Percentiles rank a stretch among this genome's conserved stretches.
phyloP scores from a whole-genome alignment of 495 filamentous ascomycete species.

The Bacidia rubella region DNA sequence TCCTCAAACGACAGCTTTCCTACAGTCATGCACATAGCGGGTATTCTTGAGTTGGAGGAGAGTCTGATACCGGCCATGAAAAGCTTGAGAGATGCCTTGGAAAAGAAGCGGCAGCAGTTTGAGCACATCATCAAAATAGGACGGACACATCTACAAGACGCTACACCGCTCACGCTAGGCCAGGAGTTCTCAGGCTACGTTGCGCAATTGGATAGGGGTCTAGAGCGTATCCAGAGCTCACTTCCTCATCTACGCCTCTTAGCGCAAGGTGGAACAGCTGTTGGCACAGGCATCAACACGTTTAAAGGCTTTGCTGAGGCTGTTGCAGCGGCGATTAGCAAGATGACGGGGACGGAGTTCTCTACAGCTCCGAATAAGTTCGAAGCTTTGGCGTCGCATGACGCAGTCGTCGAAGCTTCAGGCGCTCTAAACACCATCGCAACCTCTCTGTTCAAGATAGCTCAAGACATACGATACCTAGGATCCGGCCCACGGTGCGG shows the following conservation, averaged over 20 bases:
- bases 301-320: slow-evolving; percentile 90
- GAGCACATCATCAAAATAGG: slow-evolving; percentile 96
- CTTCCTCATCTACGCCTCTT: slow-evolving; percentile 76
- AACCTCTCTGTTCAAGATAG: slow-evolving; percentile 89
- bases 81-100: slow-evolving; percentile 66
- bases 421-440: slow-evolving; percentile 91
- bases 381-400: slow-evolving; percentile 93
- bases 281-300: slow-evolving; percentile 95
- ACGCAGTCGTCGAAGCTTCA: slow-evolving; percentile 86
- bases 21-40: slow-evolving; percentile 98
- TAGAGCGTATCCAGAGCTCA: slow-evolving; percentile 70
- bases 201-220: slow-evolving; percentile 78
- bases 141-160: slow-evolving; percentile 94
- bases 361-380: slow-evolving; percentile 98
- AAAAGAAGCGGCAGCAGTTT: slow-evolving; percentile 84
- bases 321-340: slow-evolving; percentile 77
- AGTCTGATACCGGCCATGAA: slow-evolving; percentile 70
- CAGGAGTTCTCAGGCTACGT: slow-evolving; percentile 99
- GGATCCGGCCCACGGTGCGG: slow-evolving; percentile 93
- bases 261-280: slow-evolving; percentile 92
- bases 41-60: slow-evolving; percentile 82
- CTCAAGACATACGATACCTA: slow-evolving; percentile 93
- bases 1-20: slow-evolving; percentile 99
- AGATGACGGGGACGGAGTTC: slow-evolving; percentile 86
- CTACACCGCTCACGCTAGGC: slow-evolving; percentile 86